These are phyloP conservation scores for Turnera subulata DNA, from an alignment of 345 rosid species.

Conservation along the genomic window DNA sequence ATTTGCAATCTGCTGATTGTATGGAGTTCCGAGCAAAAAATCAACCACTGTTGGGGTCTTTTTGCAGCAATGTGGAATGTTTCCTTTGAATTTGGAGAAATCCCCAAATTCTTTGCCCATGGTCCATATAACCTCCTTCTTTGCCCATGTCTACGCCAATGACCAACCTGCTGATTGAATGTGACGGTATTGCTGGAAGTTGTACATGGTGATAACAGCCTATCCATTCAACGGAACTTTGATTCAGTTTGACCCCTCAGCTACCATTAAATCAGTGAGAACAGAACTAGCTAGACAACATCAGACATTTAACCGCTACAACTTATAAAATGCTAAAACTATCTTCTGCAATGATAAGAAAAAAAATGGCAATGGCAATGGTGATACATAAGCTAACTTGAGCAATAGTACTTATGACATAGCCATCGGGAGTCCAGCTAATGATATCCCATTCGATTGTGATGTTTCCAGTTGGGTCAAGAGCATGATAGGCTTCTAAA, in stretches of 20 bases:
- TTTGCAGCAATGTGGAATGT: conserved; percentile 82
- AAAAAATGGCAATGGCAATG: no score
- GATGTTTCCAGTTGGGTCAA: conserved; percentile 87
- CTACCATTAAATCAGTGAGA: neutral
- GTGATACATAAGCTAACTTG: neutral
- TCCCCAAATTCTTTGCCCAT: conserved; percentile 84
- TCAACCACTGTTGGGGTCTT: conserved; percentile 70
- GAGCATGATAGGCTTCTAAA: conserved; percentile 77
- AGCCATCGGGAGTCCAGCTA: conserved; percentile 86
- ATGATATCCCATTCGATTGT: conserved; percentile 89
- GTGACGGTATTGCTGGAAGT: conserved; percentile 89
- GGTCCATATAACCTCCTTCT: conserved; percentile 81
- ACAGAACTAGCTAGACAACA: neutral
- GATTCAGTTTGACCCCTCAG: neutral
- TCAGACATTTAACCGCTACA: no score
- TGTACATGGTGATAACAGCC: conserved; percentile 72
- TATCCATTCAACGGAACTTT: conserved; percentile 19
- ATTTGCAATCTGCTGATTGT: conserved; percentile 60
- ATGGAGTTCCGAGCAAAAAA: conserved; percentile 75
- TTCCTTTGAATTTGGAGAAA: conserved; percentile 76
- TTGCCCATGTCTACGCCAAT: conserved; percentile 75
- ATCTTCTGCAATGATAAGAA: no score
- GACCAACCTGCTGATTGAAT: conserved; percentile 79
- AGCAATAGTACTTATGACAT: conserved; percentile 45
- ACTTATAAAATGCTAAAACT: no score